Base-by-base conservation (phyloP, 2,329 filamentous ascomycete genomes). In the Exophiala alcalophila region DNA sequence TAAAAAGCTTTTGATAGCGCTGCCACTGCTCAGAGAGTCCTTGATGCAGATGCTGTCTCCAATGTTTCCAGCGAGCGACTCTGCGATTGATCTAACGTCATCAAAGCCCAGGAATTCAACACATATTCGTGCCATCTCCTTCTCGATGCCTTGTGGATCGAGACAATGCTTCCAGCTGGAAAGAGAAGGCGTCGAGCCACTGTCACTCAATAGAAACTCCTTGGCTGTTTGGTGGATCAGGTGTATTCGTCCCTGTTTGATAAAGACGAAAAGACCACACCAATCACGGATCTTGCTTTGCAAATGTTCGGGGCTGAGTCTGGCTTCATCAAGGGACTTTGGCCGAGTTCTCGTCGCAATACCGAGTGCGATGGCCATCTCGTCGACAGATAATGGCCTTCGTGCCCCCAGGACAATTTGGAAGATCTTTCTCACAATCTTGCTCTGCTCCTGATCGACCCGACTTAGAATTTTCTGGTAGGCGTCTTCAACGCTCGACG, bases 171-270 rank as follows among this genome's bases (percentile, higher is more conserved):
- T 40, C 40, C 34, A 49, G 5, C 8, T 3, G 16, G 31, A 48
- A 27, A 15, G 25, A 12, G 15, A 12, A 15, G 11, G 12, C n/a
- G 19, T 4, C 32, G 2, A 1, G 3, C 20, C 30, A 14, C 18
- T 30, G 3, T 20, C 21, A 23, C 23, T n/a, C 3, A 42, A 8
- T n/a, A 69, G 41, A 44, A 67, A 68, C 29, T 67, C 64, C 40
- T 56, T 65, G 0, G 63, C 66, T 1, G 65, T 69, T 46, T 69
- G 63, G 25, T 69, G 66, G 24, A 69, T 50, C 3, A 69, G 52
- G 47, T 64, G 68, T 4, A 69, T 50, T 37, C 45, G 57, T 4
- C 38, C 46, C 25, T 65, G 52, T 1, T 59, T 45, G 10, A 69
- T 50, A 15, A 41, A 56, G 2, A 69, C 49, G 33, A 69, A 66